These are phyloP conservation scores for Talaromyces sp. DNA, from an alignment of 2,329 filamentous ascomycete genomes.

Conservation along the genomic window DNA sequence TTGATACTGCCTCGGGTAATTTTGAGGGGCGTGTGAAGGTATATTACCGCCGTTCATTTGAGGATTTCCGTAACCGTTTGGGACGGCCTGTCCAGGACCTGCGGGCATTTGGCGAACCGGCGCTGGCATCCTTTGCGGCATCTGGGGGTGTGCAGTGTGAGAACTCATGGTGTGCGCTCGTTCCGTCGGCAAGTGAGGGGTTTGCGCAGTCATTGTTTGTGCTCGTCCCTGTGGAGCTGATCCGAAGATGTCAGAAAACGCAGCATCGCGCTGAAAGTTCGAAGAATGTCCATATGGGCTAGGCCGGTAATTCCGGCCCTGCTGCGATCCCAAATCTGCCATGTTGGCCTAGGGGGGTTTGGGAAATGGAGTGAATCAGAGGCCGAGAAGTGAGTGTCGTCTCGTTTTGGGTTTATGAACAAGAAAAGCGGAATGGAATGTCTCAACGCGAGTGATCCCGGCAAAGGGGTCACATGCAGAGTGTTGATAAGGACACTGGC, in stretches of 20 bases:
- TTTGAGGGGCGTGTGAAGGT: constrained; percentile 40
- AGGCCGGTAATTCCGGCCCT: constrained; percentile 56
- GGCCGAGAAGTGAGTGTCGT: not conserved
- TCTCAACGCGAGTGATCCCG: not conserved
- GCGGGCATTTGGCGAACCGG: constrained; percentile 41
- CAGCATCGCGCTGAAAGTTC: constrained; percentile 72
- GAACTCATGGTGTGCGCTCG: constrained; percentile 77
- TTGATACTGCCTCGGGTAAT: constrained; percentile 57
- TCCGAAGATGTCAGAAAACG: constrained; percentile 94
- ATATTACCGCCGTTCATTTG: constrained; percentile 3
- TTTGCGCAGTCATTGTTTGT: constrained; percentile 88
- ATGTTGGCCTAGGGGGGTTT: constrained; percentile 29
- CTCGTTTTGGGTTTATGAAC: not conserved
- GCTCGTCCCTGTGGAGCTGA: constrained; percentile 79
- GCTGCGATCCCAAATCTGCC: constrained; percentile 61
- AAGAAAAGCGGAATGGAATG: not conserved
- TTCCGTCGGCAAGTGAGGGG: constrained; percentile 57
- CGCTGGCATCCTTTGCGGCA: constrained; percentile 36
- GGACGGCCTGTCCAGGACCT: constrained; percentile 35
- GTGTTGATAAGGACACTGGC: constrained; percentile 11
- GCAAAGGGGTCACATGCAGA: constrained; percentile 8
- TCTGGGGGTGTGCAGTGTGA: constrained; percentile 39
- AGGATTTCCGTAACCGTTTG: constrained; percentile 38
- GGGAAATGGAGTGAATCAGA: not conserved
- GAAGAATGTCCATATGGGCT: constrained; percentile 49